Evolutionary conservation across 768 basidiomycete genomes (phyloP), one percentile per base, ranked within the genome.

Genomic region (Lentinula boryana): DNA sequence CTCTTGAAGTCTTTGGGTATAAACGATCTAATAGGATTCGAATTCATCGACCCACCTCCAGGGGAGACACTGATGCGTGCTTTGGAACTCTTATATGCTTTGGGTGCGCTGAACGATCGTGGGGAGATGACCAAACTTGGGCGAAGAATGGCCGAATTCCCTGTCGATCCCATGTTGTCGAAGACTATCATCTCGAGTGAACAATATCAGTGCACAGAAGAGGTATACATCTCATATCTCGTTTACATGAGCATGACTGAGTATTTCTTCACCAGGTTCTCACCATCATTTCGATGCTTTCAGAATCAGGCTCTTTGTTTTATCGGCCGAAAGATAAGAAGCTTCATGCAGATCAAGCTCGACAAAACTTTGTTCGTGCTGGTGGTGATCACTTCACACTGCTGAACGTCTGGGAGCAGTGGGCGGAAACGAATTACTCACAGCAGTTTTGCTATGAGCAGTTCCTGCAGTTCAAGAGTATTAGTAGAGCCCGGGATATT

Each of bases 271-370:
- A 4, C 10, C 65, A 95, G 93, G 86, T 98, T 32, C 79, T 99
- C 57, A 97, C 97, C 1, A 98, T 98, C 66, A 95, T 98, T 60
- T 84, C 95, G 1, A 98, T 98, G 96, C 80, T 99, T 12, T 93
- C 91, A 23, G 97, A 98, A 73, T 97, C 95, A 0, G 86, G 88
- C 0, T 97, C 96, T 2, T 79, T 99, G 33, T 94, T 98, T 72
- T 99, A 95, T 70, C 85, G 97, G 38, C 97, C 97, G 2, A 99
- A 98, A 76, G 96, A 98, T 78, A 99, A 98, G 79, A 95, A 94
- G 69, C 75, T 95, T 54, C 93, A 98, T 68, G 97, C 97, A 13
- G 96, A 99, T 68, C 95, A 98, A 76, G 97, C 97, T 4, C 85
- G 96, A 60, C 92, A 96, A 72, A 98, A 98, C 71, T 99, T 99